Evolutionary conservation across 2,329 filamentous ascomycete species (phyloP), one percentile per base, ranked within the genome.

Genomic region (Calonectria pauciramosa): DNA sequence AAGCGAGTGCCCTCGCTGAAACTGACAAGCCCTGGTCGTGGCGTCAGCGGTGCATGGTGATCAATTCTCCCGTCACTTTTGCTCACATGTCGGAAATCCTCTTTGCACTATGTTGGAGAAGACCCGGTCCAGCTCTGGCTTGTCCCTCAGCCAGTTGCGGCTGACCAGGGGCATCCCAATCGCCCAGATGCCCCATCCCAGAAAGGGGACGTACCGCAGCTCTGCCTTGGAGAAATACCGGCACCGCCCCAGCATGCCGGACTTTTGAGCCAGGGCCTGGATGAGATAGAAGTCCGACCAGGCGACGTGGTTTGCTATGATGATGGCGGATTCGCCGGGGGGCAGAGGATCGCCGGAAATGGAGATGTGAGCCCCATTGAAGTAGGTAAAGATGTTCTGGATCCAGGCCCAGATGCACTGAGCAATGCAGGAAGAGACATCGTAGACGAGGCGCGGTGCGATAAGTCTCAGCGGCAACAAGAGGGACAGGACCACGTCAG

Each of bases 231-330:
- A 89, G 81, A 93, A 92, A 86, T 91, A 93, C 34, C 90, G 88
- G 79, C 90, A 92, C 66, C 90, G 86, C n/a, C 89, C 86, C 10
- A 93, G 86, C 92, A 93, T 93, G 70, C 86, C 87, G 16, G 89
- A 83, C 52, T 85, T 85, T 63, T 88, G 78, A 18, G 91, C 91
- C 52, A 92, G 82, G 47, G 88, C 87, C 82, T 93, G 91, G 76
- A 93, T 90, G 86, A 92, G 88, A 84, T 92, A 93, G 80, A 93
- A 92, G 82, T 93, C 91, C 71, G 87, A 86, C 91, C 91, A 93
- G 67, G 86, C 87, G 49, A 92, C 88, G 82, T 93, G 91, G 81
- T 93, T 92, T 69, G 88, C 85, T 68, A 93, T 84, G 38, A 93
- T 89, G 68, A 93, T 88, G 69, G 90, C 91, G 32, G 89, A 91